Evolutionary conservation across 805 yeast species (phyloP).

Genomic region (Ogataea sp.): DNA sequence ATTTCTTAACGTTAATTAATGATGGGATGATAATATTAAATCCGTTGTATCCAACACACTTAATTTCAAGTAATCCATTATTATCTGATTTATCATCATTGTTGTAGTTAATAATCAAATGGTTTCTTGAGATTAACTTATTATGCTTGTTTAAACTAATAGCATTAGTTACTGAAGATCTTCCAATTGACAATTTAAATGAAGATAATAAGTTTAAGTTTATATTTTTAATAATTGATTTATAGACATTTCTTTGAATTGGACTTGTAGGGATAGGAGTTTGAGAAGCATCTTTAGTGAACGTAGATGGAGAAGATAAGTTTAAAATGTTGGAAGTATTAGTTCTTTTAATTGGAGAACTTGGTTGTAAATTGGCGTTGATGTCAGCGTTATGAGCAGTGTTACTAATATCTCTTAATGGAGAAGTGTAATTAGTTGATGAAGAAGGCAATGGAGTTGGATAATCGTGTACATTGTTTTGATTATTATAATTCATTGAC

Average conservation of each 20-base stretch:
- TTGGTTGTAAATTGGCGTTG: not conserved
- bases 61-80: too few species aligned
- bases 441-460: constrained; percentile 75
- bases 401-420: not conserved
- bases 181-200: constrained; percentile 35
- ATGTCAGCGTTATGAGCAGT: not conserved
- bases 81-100: too few species aligned
- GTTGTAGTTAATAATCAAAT: constrained; percentile 41
- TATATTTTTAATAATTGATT: constrained; percentile 29
- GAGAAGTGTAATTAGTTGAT: constrained; percentile 29
- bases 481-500: too few species aligned
- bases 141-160: constrained; percentile 38
- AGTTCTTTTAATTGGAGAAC: constrained; percentile 1
- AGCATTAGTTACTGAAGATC: constrained; percentile 58
- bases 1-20: constrained; percentile 24
- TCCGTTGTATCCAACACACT: constrained; percentile 83
- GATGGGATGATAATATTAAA: constrained; percentile 57
- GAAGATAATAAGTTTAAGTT: constrained; percentile 5
- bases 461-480: constrained; percentile 19
- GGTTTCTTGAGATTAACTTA: constrained; percentile 61
- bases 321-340: too few species aligned
- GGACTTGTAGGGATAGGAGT: too few species aligned
- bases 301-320: too few species aligned
- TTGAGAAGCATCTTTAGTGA: too few species aligned
- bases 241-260: not conserved